Base-by-base conservation (phyloP, 805 yeast species). In the Metschnikowia picachoensis region DNA sequence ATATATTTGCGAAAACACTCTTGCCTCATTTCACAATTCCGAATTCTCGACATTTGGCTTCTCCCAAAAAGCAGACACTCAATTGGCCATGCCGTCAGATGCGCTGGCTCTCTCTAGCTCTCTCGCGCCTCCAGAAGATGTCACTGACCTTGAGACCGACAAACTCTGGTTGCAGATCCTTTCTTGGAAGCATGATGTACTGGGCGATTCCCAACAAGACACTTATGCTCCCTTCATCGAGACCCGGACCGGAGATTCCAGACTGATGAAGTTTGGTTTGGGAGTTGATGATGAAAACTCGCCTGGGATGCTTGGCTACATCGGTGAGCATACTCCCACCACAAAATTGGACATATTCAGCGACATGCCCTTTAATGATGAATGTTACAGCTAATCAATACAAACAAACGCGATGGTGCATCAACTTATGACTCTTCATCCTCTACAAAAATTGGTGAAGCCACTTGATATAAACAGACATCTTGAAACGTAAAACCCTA, bases 111-210 rank as follows among this genome's bases (percentile, higher is more conserved):
- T 35, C 17, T 35, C 46, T 8, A 32, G 35, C 8, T 37, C 44
- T 12, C 6, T 31, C 14, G 39, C 49, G 2, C 43, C 50, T 8
- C 36, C 49, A 2, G 55, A 51, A 11, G 42, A 27, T 8, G 35
- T 61, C 27, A 52, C 57, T 31, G 59, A 60, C 44, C 55, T 55
- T 6, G 68, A 67, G 41, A 59, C 67, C 32, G 73, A 68, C 51
- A 60, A 61, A 35, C 46, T 66, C 15, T 68, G 73, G 73, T 50
- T 64, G 30, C 67, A 64, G 33, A 56, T 68, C 52, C 53, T 68
- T n/a, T 55, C 61, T 8, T 55, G 60, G 54, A 65, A 64, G 37
- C 53, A 58, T 36, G 67, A 62, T 11, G 37, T 46, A 7, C 48
- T 37, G 45, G 36, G 41, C n/a, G 48, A 45, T 4, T 28, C 33